phyloP scores from a whole-genome alignment of 345 rosid species.

The Excoecaria cochinchinensis region DNA sequence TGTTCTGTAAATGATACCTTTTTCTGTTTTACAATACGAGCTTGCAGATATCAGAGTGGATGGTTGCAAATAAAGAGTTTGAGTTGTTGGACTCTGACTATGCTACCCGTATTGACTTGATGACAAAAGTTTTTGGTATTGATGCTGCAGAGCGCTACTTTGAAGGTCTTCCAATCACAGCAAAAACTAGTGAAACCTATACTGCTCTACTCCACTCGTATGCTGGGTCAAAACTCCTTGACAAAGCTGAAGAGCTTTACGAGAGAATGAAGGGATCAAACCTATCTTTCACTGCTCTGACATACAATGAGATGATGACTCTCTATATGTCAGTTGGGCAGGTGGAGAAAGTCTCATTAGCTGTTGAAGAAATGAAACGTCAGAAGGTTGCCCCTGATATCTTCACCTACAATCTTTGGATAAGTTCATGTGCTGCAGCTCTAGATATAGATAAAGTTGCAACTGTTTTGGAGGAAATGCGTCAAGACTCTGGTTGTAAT shows the following conservation, averaged over 20 bases:
- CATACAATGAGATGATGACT: conserved; percentile 95
- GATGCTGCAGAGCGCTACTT: conserved; percentile 93
- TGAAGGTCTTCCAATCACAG: conserved; percentile 50
- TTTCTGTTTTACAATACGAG: conserved; percentile 15
- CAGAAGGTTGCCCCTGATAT: conserved; percentile 66
- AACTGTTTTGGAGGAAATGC: conserved; percentile 75
- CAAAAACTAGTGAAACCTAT: conserved; percentile 73
- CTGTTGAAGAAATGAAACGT: conserved; percentile 54
- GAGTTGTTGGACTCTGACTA: conserved; percentile 66
- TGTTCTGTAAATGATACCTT: not conserved
- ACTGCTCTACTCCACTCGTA: conserved; percentile 89
- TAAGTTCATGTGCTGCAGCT: conserved; percentile 80
- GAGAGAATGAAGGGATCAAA: conserved; percentile 50
- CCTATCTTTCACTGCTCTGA: conserved; percentile 54
- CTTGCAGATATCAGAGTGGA: conserved; percentile 83
- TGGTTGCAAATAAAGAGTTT: conserved; percentile 55
- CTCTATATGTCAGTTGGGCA: conserved; percentile 83
- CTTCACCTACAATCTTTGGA: conserved; percentile 84
- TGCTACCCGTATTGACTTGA: conserved; percentile 69
- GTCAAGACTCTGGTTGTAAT: conserved; percentile 35
- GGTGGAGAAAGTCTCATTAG: conserved; percentile 67
- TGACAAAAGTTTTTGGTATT: conserved; percentile 81
- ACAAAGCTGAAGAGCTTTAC: conserved; percentile 64
- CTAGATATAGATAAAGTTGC: conserved; percentile 53
- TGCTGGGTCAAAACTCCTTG: conserved; percentile 59